Evolutionary conservation across 73 alveolate genomes (phyloP).

Genomic region (Paramecium sonneborni): DNA sequence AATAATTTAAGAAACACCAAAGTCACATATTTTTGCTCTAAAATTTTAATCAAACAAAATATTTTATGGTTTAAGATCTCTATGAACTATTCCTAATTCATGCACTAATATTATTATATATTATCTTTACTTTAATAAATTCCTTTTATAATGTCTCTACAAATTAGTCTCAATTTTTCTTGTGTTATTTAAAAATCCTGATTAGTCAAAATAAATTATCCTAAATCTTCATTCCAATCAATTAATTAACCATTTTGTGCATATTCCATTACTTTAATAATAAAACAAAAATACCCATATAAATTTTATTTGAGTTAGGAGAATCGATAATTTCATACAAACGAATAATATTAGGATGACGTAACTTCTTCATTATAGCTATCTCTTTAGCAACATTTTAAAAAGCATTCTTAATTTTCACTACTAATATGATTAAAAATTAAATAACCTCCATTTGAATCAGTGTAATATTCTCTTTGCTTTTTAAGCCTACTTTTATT

Average conservation of each 20-base stretch:
- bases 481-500: slow-evolving; percentile 50
- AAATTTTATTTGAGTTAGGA: slow-evolving; percentile 91
- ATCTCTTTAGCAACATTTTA: slow-evolving; percentile 90
- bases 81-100: slow-evolving; percentile 85
- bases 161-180: slow-evolving; percentile 63
- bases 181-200: slow-evolving; percentile 58
- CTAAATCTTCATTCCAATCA: slow-evolving; percentile 88
- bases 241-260: slow-evolving; percentile 89
- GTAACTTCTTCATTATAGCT: slow-evolving; percentile 93
- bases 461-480: slow-evolving; percentile 67
- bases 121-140: slow-evolving; percentile 61
- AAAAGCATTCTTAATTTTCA: slow-evolving; percentile 75
- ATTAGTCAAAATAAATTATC: slow-evolving; percentile 68
- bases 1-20: slow-evolving; percentile 81
- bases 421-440: slow-evolving; percentile 63
- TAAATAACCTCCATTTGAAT: slow-evolving; percentile 81
- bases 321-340: slow-evolving; percentile 93
- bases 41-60: slow-evolving; percentile 84
- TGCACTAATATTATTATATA: slow-evolving; percentile 68
- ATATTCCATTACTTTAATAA: slow-evolving; percentile 81
- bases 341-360: slow-evolving; percentile 90
- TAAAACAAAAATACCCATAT: slow-evolving; percentile 71
- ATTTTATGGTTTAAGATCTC: slow-evolving; percentile 97
- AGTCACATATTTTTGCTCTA: slow-evolving; percentile 91
- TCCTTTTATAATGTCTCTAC: slow-evolving; percentile 77